Conservation (phyloP, 2,329 filamentous ascomycete species). For the Emergomyces pasteurianus region DNA sequence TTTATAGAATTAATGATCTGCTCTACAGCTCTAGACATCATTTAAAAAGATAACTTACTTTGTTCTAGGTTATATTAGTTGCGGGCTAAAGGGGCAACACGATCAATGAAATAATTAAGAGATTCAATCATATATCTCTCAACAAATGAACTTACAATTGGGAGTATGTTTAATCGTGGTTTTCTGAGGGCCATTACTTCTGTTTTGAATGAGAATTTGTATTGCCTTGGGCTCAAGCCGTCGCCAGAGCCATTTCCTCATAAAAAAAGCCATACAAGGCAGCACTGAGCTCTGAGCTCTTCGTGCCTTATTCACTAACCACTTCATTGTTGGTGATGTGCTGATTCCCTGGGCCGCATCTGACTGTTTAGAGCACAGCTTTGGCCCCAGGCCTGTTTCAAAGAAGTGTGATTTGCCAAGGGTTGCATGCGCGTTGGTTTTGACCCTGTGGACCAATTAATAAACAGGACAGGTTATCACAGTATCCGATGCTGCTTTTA, state of each 20-base stretch:
- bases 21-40: slow-evolving; percentile 5
- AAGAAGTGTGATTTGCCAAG: too few relatives aligned
- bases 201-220: neutral
- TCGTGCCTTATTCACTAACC: too few relatives aligned
- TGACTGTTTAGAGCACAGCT: too few relatives aligned
- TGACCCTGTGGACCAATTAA: too few relatives aligned
- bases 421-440: too few relatives aligned
- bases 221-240: neutral
- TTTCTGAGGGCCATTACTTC: neutral
- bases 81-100: slow-evolving; percentile 1
- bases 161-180: neutral
- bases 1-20: slow-evolving; percentile 6
- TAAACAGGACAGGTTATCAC: too few relatives aligned
- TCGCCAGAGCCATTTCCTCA: neutral
- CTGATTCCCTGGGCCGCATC: too few relatives aligned
- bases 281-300: too few relatives aligned
- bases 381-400: too few relatives aligned
- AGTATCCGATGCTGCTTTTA: too few relatives aligned
- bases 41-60: slow-evolving; percentile 5
- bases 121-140: neutral
- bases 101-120: neutral
- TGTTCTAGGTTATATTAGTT: slow-evolving; percentile 3
- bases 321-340: too few relatives aligned
- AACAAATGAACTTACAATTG: neutral
- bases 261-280: neutral